Evolutionary conservation across 768 basidiomycete genomes (phyloP).

Genomic region (Phanerochaete sordida): DNA sequence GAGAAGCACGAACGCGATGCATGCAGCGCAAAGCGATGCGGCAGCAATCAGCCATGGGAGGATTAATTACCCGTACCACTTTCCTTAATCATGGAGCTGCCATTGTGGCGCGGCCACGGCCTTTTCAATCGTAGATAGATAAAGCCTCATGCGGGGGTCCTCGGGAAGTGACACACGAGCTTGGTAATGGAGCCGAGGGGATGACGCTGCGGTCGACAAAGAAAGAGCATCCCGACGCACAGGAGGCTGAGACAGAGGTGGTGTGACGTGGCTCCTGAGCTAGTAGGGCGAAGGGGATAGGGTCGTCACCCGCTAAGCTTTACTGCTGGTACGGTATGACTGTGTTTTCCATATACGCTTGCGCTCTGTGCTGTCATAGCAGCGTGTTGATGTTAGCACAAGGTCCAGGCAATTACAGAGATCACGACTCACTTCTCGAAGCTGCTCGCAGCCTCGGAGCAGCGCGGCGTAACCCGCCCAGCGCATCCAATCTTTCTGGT

Average conservation of each 20-base stretch:
- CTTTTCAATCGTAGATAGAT: not conserved
- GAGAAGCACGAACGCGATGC: not conserved
- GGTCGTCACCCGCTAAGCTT: not conserved
- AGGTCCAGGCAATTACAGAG: not conserved
- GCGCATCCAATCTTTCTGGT: not conserved
- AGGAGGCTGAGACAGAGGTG: no score
- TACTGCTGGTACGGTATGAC: not conserved
- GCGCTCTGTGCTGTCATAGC: not conserved
- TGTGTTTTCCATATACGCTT: not conserved
- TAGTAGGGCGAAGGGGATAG: not conserved
- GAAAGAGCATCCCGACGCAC: no score
- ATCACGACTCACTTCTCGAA: not conserved
- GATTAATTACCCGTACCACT: not conserved
- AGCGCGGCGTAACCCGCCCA: not conserved
- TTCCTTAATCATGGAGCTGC: not conserved
- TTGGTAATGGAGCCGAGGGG: not conserved
- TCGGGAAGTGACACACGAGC: not conserved
- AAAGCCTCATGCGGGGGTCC: not conserved
- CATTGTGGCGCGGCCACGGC: not conserved
- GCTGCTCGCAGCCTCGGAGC: not conserved
- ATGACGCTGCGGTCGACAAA: not conserved
- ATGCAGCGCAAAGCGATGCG: no score
- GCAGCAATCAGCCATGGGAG: not conserved
- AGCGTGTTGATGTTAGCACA: not conserved
- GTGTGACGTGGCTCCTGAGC: not conserved